Percentiles rank a stretch among this genome's conserved stretches.
Evolutionary conservation across 768 basidiomycete species (phyloP).

Genomic region (Kwoniella bestiolae): DNA sequence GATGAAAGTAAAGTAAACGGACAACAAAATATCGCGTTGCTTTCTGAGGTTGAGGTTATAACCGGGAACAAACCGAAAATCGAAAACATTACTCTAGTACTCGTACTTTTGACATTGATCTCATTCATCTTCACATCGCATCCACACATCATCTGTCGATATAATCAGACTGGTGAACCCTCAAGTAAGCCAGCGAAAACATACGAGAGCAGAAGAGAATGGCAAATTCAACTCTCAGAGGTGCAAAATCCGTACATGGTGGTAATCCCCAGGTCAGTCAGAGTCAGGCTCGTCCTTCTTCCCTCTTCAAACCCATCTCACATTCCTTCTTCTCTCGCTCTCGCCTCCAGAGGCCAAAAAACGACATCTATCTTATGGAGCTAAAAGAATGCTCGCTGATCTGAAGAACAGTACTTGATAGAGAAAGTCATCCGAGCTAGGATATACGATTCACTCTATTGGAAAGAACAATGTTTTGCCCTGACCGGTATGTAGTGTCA

Average conservation of each 20-base stretch:
- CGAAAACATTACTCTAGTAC: neutral
- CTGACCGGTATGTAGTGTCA: conserved; percentile 70
- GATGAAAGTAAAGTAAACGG: neutral
- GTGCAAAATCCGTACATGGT: conserved; percentile 89
- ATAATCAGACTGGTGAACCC: no score
- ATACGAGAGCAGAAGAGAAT: conserved; percentile 58
- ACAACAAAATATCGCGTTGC: neutral
- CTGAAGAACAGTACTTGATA: conserved; percentile 73
- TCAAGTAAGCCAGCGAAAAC: no score
- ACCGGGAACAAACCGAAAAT: neutral
- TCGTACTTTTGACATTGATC: neutral
- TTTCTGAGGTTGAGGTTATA: neutral
- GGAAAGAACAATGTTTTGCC: conserved; percentile 99
- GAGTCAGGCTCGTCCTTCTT: conserved; percentile 1
- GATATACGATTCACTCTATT: conserved; percentile 91
- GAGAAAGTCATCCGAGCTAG: conserved; percentile 95
- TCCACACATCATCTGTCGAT: conserved; percentile 2
- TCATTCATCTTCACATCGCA: neutral
- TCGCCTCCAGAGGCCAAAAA: neutral
- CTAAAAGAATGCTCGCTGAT: no score
- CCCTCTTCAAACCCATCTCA: neutral
- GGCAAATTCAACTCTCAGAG: conserved; percentile 90
- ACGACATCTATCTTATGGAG: no score
- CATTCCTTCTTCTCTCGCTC: neutral
- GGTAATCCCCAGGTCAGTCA: conserved; percentile 91